These are phyloP conservation scores for Ananas comosus DNA, from an alignment of 176 grass and related monocot genomes.

Conservation along the genomic window DNA sequence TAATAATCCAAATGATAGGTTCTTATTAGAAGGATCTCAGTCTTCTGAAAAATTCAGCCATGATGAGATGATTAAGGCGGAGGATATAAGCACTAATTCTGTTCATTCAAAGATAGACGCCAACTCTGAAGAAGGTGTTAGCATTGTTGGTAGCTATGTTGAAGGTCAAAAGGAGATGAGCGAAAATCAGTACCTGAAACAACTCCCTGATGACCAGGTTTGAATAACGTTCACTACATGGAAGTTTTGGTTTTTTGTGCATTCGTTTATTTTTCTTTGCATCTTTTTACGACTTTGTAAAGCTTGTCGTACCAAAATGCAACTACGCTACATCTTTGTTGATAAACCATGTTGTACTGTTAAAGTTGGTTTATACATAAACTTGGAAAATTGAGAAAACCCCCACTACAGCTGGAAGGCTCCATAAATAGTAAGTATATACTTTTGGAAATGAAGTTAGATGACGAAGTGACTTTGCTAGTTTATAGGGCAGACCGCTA, in stretches of 20 bases:
- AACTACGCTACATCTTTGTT: no score
- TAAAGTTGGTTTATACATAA: neutral
- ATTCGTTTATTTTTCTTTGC: no score
- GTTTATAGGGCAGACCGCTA: neutral
- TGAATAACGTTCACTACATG: neutral
- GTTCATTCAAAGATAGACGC: no score
- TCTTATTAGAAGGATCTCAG: conserved; percentile 12
- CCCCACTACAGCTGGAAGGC: no score
- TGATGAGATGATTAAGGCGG: conserved; percentile 13
- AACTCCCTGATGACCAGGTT: conserved; percentile 31
- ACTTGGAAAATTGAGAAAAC: neutral
- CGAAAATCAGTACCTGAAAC: conserved; percentile 15
- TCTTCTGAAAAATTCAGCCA: conserved; percentile 21
- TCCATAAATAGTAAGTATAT: no score
- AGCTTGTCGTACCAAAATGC: neutral
- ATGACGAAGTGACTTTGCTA: no score
- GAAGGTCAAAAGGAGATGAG: conserved; percentile 17
- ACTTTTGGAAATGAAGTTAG: no score
- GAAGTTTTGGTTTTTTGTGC: neutral
- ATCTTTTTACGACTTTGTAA: neutral
- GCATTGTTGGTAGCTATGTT: neutral
- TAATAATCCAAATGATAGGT: conserved; percentile 22
- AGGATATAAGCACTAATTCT: neutral
- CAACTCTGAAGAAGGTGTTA: conserved; percentile 22
- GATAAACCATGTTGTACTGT: neutral